These are phyloP conservation scores for Penicillium odoratum DNA, from an alignment of 495 filamentous ascomycete genomes.

Conservation along the genomic window DNA sequence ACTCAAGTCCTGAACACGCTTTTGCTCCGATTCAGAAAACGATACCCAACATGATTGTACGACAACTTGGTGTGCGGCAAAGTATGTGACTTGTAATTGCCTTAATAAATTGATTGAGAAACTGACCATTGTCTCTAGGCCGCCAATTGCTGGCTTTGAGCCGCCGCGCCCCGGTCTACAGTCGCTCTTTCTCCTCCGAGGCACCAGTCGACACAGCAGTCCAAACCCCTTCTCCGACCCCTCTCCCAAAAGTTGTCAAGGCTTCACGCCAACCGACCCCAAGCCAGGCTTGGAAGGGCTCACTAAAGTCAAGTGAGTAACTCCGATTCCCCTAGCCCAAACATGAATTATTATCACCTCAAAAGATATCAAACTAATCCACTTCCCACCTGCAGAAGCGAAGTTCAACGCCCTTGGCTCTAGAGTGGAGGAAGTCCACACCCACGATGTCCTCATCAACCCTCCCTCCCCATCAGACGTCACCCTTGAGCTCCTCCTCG, in stretches of 20 bases:
- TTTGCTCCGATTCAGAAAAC: slow-evolving; percentile 14
- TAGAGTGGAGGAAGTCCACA: slow-evolving; percentile 46
- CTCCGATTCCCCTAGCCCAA: not conserved
- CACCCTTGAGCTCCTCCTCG: slow-evolving; percentile 89
- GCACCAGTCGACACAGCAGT: slow-evolving; percentile 31
- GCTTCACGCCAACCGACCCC: slow-evolving; percentile 2
- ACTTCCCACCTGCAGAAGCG: slow-evolving; percentile 21
- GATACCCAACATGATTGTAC: slow-evolving; percentile 45
- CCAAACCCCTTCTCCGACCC: slow-evolving; percentile 16
- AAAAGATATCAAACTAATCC: not conserved
- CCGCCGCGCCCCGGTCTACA: slow-evolving; percentile 36
- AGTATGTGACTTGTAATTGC: slow-evolving; percentile 31
- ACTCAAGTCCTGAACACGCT: slow-evolving; percentile 22
- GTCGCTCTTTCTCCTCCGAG: slow-evolving; percentile 41
- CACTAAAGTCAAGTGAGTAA: slow-evolving; percentile 7
- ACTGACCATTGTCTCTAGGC: slow-evolving; percentile 29
- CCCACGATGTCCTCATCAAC: slow-evolving; percentile 63
- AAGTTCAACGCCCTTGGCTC: slow-evolving; percentile 37
- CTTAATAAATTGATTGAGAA: not conserved
- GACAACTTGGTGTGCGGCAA: slow-evolving; percentile 44
- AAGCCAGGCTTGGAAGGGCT: not conserved
- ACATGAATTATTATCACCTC: not conserved
- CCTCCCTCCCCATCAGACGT: slow-evolving; percentile 77
- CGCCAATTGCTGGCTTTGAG: slow-evolving; percentile 44
- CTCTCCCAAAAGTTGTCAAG: slow-evolving; percentile 18